phyloP scores from a whole-genome alignment of 306 rosid genomes.

The Sicyos edulis region DNA sequence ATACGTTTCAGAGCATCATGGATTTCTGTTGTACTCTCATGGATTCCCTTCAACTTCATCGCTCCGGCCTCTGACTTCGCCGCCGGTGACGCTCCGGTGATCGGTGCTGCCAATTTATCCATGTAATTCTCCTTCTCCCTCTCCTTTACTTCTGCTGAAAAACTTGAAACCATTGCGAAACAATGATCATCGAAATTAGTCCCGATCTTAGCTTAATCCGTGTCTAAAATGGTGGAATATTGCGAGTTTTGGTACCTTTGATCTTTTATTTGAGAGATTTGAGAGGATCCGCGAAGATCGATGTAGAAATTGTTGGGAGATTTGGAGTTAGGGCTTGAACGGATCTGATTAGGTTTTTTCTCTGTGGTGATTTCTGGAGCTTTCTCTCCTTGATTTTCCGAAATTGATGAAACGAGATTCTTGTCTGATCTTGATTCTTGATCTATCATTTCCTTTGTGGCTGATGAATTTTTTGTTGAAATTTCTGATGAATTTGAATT shows the following conservation, averaged over 20 bases:
- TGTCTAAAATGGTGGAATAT: neutral
- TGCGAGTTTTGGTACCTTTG: slow-evolving; percentile 12
- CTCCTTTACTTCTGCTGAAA: slow-evolving; percentile 36
- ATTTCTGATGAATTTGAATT: slow-evolving; percentile 43
- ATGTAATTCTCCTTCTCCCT: slow-evolving; percentile 26
- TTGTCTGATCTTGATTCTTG: slow-evolving; percentile 24
- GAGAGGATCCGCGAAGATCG: neutral
- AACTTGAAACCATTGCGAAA: slow-evolving; percentile 15
- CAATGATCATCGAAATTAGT: neutral
- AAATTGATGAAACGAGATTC: slow-evolving; percentile 19
- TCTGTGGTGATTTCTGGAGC: neutral
- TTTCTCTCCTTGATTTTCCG: slow-evolving; percentile 5
- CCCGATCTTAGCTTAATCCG: neutral
- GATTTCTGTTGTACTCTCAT: slow-evolving; percentile 42
- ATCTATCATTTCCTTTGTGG: slow-evolving; percentile 35
- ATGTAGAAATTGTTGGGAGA: neutral
- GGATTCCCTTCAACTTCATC: slow-evolving; percentile 41
- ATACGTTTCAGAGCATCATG: slow-evolving; percentile 41
- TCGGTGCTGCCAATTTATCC: slow-evolving; percentile 46
- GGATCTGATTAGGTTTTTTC: neutral
- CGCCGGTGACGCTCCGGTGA: slow-evolving; percentile 34
- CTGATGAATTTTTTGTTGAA: slow-evolving; percentile 18
- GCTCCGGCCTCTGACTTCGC: slow-evolving; percentile 1
- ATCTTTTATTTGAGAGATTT: slow-evolving; percentile 2
- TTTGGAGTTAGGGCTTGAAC: slow-evolving; percentile 18